These are phyloP conservation scores for Plantago elongata DNA, from an alignment of 257 asterid species.

Conservation along the genomic window DNA sequence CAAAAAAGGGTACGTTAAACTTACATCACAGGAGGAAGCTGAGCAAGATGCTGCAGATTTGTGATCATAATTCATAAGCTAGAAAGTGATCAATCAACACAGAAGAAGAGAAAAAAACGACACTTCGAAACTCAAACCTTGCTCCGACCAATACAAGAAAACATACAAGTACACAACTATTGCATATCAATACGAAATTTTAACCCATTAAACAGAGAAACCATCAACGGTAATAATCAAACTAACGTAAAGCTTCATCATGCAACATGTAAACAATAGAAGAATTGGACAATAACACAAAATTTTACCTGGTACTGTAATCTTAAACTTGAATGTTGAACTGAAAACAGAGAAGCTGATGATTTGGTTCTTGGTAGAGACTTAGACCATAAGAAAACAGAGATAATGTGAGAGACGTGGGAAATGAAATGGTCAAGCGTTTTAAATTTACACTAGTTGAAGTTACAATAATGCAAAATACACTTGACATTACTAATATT, in stretches of 20 bases:
- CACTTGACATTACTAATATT: neutral
- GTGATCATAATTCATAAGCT: neutral
- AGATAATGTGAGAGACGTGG: constrained; percentile 16
- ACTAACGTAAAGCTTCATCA: neutral
- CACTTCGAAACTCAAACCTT: constrained; percentile 6
- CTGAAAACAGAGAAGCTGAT: neutral
- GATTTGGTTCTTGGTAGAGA: neutral
- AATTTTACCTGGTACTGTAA: constrained; percentile 20
- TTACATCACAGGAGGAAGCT: too few relatives aligned
- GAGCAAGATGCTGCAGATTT: too few relatives aligned
- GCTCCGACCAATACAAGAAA: neutral
- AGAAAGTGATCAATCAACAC: constrained; percentile 21
- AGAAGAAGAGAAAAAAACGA: neutral
- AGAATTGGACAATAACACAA: neutral
- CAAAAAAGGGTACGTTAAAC: too few relatives aligned
- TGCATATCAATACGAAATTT: constrained; percentile 14
- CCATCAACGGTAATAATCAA: constrained; percentile 5
- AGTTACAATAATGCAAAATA: neutral
- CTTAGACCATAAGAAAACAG: neutral
- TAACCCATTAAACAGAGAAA: constrained; percentile 1
- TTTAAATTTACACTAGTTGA: neutral
- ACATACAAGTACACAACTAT: neutral
- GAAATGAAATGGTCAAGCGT: constrained; percentile 19
- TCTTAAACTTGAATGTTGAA: neutral
- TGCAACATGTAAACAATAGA: neutral